phyloP scores from a whole-genome alignment of 106 monocot species.

The Hemerocallis citrina region DNA sequence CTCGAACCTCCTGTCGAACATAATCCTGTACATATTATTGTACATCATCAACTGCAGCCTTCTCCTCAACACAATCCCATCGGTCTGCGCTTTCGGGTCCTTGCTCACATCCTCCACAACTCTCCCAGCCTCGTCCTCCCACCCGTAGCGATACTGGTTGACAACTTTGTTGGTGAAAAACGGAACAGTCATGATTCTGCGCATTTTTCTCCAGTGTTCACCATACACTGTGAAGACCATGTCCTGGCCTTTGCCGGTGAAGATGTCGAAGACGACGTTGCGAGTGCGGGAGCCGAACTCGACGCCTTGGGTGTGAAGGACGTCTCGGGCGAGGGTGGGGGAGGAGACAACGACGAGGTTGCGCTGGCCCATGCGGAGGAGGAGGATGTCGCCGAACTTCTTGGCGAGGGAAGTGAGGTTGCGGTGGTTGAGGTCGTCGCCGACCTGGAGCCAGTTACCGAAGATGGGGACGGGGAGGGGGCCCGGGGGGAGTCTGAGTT shows the following conservation, averaged over 20 bases:
- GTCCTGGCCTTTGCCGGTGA: slow-evolving; percentile 82
- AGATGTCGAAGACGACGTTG: slow-evolving; percentile 83
- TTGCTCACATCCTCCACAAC: slow-evolving; percentile 57
- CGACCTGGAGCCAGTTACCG: slow-evolving; percentile 82
- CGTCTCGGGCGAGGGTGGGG: slow-evolving; percentile 60
- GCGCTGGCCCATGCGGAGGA: slow-evolving; percentile 67
- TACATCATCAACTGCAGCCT: slow-evolving; percentile 79
- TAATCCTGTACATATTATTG: slow-evolving; percentile 82
- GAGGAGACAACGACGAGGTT: slow-evolving; percentile 70
- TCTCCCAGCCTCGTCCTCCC: slow-evolving; percentile 51
- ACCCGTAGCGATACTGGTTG: slow-evolving; percentile 42
- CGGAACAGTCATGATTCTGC: slow-evolving; percentile 86
- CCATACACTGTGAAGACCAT: slow-evolving; percentile 91
- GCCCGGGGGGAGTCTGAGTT: slow-evolving; percentile 61
- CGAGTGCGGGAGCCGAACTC: slow-evolving; percentile 86
- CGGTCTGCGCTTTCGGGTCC: slow-evolving; percentile 35
- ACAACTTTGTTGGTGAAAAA: slow-evolving; percentile 94
- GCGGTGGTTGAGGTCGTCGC: slow-evolving; percentile 71
- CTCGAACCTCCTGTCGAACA: slow-evolving; percentile 63
- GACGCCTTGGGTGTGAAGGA: slow-evolving; percentile 72
- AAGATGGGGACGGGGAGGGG: slow-evolving; percentile 54
- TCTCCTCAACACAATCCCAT: slow-evolving; percentile 43
- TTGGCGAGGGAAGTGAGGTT: slow-evolving; percentile 49
- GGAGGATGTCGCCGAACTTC: slow-evolving; percentile 53
- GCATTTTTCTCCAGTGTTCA: slow-evolving; percentile 88